phyloP scores from a whole-genome alignment of 169 alveolate genomes.

The Cryptosporidium ubiquitum region DNA sequence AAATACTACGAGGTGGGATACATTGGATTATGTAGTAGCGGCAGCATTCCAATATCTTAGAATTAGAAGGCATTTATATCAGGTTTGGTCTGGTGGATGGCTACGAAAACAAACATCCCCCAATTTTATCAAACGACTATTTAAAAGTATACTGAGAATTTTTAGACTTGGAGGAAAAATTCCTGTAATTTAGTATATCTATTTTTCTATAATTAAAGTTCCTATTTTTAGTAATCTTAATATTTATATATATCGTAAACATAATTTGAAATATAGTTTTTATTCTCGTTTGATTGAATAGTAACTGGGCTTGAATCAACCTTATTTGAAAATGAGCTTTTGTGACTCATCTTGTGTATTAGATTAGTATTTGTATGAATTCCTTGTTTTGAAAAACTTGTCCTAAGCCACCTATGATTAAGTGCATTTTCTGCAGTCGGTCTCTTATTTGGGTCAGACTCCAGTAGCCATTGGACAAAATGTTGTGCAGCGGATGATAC shows the following conservation, averaged over 20 bases:
- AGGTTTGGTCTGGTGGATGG: conserved; percentile 70
- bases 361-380: not conserved
- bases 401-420: conserved; percentile 72
- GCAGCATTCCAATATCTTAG: conserved; percentile 65
- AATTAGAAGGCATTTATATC: conserved; percentile 49
- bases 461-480: conserved; percentile 77
- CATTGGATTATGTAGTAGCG: conserved; percentile 50
- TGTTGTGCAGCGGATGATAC: conserved; percentile 58
- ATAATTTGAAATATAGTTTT: conserved; percentile 3
- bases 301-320: not conserved
- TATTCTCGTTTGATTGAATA: conserved; percentile 3
- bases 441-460: conserved; percentile 77
- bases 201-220: conserved; percentile 6
- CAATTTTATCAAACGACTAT: conserved; percentile 25
- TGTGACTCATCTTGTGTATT: not conserved
- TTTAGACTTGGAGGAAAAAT: conserved; percentile 49
- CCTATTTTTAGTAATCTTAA: not conserved
- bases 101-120: conserved; percentile 56
- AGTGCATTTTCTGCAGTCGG: conserved; percentile 78
- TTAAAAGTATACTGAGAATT: conserved; percentile 31
- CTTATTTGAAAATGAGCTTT: not conserved
- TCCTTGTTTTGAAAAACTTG: not conserved
- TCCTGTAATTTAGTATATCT: conserved; percentile 16
- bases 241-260: conserved; percentile 5
- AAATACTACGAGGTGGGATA: conserved; percentile 65